Percentiles rank a stretch among this genome's conserved stretches.
These are phyloP conservation scores for Phialophora expanda DNA, from an alignment of 2,329 filamentous ascomycete genomes.

Conservation along the genomic window DNA sequence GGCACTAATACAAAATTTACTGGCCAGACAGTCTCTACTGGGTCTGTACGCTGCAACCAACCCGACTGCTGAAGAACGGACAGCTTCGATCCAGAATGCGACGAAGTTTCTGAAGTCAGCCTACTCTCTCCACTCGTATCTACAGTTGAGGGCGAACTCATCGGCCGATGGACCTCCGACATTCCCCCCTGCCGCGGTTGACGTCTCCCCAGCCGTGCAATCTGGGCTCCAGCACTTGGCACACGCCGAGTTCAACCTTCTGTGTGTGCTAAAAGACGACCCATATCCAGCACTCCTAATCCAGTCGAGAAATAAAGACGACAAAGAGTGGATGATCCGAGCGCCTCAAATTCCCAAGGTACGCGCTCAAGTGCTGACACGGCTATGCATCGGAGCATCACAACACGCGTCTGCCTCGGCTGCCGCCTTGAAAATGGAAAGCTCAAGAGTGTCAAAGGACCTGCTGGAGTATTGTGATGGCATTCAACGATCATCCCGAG, in stretches of 20 bases:
- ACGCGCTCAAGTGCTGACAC: slow-evolving; percentile 82
- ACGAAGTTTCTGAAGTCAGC: slow-evolving; percentile 80
- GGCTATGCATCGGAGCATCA: slow-evolving; percentile 83
- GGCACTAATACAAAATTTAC: slow-evolving; percentile 73
- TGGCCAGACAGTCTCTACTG: slow-evolving; percentile 74
- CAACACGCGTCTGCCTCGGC: slow-evolving; percentile 81
- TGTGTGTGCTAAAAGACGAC: slow-evolving; percentile 92
- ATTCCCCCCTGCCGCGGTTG: slow-evolving; percentile 41
- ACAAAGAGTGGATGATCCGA: slow-evolving; percentile 96
- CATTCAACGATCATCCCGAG: slow-evolving; percentile 73
- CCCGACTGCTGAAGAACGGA: slow-evolving; percentile 69
- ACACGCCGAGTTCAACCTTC: slow-evolving; percentile 84
- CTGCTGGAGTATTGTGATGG: slow-evolving; percentile 77
- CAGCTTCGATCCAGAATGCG: slow-evolving; percentile 71
- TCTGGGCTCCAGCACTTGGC: slow-evolving; percentile 61
- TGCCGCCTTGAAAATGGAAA: slow-evolving; percentile 54
- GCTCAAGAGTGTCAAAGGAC: slow-evolving; percentile 65
- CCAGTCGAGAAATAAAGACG: slow-evolving; percentile 78
- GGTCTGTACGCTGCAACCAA: slow-evolving; percentile 72
- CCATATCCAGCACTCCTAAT: slow-evolving; percentile 84
- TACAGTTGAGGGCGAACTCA: slow-evolving; percentile 53
- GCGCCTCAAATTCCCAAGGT: slow-evolving; percentile 87
- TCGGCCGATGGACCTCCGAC: slow-evolving; percentile 54
- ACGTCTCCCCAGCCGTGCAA: slow-evolving; percentile 56
- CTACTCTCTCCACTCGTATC: slow-evolving; percentile 75